A percentile compares a stretch with the other conserved stretches of the same genome.
These are phyloP conservation scores for Zygoascus hellenicus DNA, from an alignment of 1,139 yeast species.

Conservation along the genomic window DNA sequence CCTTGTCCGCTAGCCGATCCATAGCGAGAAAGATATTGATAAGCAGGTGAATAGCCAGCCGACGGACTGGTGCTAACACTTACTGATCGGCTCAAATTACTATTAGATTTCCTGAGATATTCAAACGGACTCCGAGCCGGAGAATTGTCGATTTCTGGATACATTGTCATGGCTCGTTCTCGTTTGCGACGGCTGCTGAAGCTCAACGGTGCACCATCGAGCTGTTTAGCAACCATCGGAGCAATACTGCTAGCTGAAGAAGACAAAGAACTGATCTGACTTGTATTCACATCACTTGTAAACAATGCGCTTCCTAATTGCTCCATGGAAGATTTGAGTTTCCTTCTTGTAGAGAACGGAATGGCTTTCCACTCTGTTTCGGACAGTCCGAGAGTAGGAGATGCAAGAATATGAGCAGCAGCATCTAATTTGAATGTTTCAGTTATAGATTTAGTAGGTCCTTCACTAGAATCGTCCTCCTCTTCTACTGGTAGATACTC, in stretches of 20 bases:
- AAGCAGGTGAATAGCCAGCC: constrained; percentile 36
- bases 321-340: constrained; percentile 22
- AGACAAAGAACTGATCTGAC: constrained; percentile 10
- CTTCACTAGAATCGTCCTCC: neutral
- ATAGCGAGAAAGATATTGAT: constrained; percentile 36
- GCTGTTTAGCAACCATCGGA: constrained; percentile 8
- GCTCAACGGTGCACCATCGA: neutral
- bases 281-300: constrained; percentile 7
- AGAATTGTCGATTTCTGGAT: constrained; percentile 13
- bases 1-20: constrained; percentile 26
- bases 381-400: constrained; percentile 23
- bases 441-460: neutral
- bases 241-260: constrained; percentile 5
- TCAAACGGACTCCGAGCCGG: constrained; percentile 7
- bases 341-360: constrained; percentile 26
- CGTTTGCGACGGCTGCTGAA: constrained; percentile 14
- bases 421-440: neutral
- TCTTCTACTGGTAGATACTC: constrained; percentile 5
- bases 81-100: constrained; percentile 14
- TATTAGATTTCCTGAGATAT: neutral
- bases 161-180: constrained; percentile 22
- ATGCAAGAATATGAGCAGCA: constrained; percentile 14
- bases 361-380: constrained; percentile 27
- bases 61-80: constrained; percentile 20
- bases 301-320: constrained; percentile 6